Percentiles rank a stretch among this genome's conserved stretches.
Conservation (phyloP, 345 rosid genomes). For the Excoecaria cochinchinensis region DNA sequence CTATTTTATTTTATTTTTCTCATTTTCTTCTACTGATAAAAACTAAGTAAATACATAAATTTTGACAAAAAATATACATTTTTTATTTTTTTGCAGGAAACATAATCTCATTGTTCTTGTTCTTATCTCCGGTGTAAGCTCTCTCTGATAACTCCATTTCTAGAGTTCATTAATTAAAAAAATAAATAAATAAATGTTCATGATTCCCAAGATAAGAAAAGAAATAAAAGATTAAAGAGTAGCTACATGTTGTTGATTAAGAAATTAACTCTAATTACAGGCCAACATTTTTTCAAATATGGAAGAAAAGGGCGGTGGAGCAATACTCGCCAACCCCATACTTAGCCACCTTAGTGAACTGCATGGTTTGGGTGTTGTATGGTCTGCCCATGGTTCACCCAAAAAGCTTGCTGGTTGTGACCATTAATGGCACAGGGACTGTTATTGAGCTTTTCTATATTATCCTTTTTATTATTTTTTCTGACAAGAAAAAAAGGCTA, state of each 20-base stretch:
- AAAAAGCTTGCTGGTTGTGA: constrained; percentile 56
- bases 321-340: constrained; percentile 76
- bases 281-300: constrained; percentile 72
- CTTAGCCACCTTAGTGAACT: constrained; percentile 73
- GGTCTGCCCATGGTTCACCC: constrained; percentile 82
- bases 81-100: constrained; percentile 54
- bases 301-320: constrained; percentile 72
- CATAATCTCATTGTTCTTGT: constrained; percentile 63
- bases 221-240: background rate
- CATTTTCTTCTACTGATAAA: background rate
- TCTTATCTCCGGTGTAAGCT: constrained; percentile 84
- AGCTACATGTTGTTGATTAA: background rate
- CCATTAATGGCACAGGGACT: constrained; percentile 70
- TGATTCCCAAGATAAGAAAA: background rate
- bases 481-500: constrained; percentile 40
- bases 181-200: too few species aligned
- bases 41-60: too few species aligned
- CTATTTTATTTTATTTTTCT: background rate
- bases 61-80: background rate
- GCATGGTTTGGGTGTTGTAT: constrained; percentile 77
- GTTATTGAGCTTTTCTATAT: constrained; percentile 57
- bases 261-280: constrained; percentile 31
- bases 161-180: too few species aligned
- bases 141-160: background rate
- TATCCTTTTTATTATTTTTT: constrained; percentile 41